Base-by-base conservation (phyloP, 805 yeast genomes). In the Zygoascus biomembranicola region DNA sequence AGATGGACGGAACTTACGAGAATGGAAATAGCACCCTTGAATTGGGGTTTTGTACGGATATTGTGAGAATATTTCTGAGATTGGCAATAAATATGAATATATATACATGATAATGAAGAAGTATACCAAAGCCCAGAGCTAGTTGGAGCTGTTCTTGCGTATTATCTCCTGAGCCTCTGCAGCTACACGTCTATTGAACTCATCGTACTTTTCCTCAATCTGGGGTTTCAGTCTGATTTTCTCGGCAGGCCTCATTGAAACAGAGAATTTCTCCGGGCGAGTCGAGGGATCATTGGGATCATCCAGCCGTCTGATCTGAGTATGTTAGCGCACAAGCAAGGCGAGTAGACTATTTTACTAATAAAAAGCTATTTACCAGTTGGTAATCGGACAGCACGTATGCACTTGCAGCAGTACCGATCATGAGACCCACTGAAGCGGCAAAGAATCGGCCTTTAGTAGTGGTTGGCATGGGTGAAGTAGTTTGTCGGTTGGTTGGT, bases 191-290 rank as follows among this genome's bases (percentile, higher is more conserved):
- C 31, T 43, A 14, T 32, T n/a, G 13, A 46, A 37, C 18, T 53
- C 43, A 14, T 52, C 49, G 32, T 39, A 23, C 32, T 23, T 31
- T 26, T 26, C 14, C 37, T 53, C 53, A 5, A 55, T 67, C 45
- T 64, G 69, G 11, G 66, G 65, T 47, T 62, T 65, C 16, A 64
- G 62, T 32, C 52, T 52, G 20, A 67, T 57, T 2, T 68, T 68
- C 49, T 59, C 60, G 44, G 62, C 57, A 2, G 59, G 63, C 49
- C 59, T 49, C 44, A 62, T 64, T 3, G 63, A 50, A 31, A 67
- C 68, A 14, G 59, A 55, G 57, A 67, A 63, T 32, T 46, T 46
- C 32, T 37, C 32, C 18, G 49, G 49, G 13, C 49, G 32, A 16
- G 49, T 46, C 14, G 49, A 46, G 9, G 49, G 49, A 31, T 46